Evolutionary conservation across 2,329 filamentous ascomycete species (phyloP), one percentile per base, ranked within the genome.

Genomic region (Penicillium janthinellum): DNA sequence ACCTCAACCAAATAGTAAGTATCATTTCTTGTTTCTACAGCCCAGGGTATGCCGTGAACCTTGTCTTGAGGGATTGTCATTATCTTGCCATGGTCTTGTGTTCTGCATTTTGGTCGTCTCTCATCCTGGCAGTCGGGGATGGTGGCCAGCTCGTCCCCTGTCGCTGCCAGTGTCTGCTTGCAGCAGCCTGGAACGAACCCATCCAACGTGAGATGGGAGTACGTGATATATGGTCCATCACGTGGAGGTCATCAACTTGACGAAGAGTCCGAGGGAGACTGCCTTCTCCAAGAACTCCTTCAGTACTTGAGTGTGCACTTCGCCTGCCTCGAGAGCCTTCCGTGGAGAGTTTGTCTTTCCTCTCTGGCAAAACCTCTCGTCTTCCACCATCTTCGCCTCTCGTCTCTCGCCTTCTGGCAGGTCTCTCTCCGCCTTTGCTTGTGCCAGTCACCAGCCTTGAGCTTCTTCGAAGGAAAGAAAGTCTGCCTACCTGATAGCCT

Each of bases 1-100:
- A 97, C 72, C 78, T 97, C 1, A 98, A 98, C 70, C 92, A 96
- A 69, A 98, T 98, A 77, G 94, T 97, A 84, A 85, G 93, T 82
- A 20, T 20, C 44, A 10, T 35, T 20, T 47, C 31, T 14, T 55
- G 10, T 35, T 20, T 55, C 28, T 12, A 6, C 35, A 15, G 14
- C 22, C 17, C 28, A 6, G 28, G 11, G 6, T 47, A 5, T 44
- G 12, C 25, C 28, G 15, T n/a, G 28, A 20, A 44, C n/a, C 52
- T 17, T 4, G 39, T n/a, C 22, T 28, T 7, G 52, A 44, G 22
- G 15, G 37, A 44, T 25, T 17, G 31, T 14, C 10, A 4, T 35
- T 17, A 14, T 44, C 15, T 35, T 45, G 11, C 15, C 1, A 31
- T 31, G 22, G 37, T 31, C 38, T 41, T 53, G 22, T 53, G 15